Evolutionary conservation across 2,329 filamentous ascomycete species (phyloP), one percentile per base, ranked within the genome.

Genomic region (Botrytis hyacinthi): DNA sequence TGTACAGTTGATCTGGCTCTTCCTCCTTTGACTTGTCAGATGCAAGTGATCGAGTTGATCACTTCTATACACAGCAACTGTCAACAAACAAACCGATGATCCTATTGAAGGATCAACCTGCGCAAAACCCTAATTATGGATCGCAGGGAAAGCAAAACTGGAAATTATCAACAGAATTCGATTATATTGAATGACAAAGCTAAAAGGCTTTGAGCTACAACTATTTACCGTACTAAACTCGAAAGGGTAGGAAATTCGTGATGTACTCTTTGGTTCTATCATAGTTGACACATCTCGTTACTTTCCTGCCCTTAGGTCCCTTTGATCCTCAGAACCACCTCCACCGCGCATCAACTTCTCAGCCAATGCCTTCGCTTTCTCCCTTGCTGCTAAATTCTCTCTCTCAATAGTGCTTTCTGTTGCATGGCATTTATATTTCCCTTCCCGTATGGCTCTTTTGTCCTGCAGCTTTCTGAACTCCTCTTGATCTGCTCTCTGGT

Each of bases 401-500:
- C 37, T 57, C n/a, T 69, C 48, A 18, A 69, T 57, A n/a, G 42
- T 42, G 22, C 48, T 68, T 40, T 22, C 54, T 16, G 70, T 60
- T 40, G 48, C 32, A 18, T 37, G 32, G 57, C 51, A 72, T 20
- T 16, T 60, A 37, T 72, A 48, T 22, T n/a, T 16, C 4, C 62
- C 70, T 8, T 37, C 46, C 22, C 29, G 29, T 16, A 29, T 68
- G 12, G 57, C 26, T 44, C 70, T 66, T 42, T 44, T 72, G 22
- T 68, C 22, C 29, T 68, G 48, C 12, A 68, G 40, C n/a, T 32
- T 67, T 42, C 18, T 48, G 16, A 44, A n/a, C 54, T 68, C 61
- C 22, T 68, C 61, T 54, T 32, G 66, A 32, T 68, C 48, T 48
- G 48, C 70, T 59, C 44, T 67, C 32, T 72, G 61, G 9, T 68